Evolutionary conservation across 2,329 filamentous ascomycete genomes (phyloP).

Genomic region (Ascochyta fabae): DNA sequence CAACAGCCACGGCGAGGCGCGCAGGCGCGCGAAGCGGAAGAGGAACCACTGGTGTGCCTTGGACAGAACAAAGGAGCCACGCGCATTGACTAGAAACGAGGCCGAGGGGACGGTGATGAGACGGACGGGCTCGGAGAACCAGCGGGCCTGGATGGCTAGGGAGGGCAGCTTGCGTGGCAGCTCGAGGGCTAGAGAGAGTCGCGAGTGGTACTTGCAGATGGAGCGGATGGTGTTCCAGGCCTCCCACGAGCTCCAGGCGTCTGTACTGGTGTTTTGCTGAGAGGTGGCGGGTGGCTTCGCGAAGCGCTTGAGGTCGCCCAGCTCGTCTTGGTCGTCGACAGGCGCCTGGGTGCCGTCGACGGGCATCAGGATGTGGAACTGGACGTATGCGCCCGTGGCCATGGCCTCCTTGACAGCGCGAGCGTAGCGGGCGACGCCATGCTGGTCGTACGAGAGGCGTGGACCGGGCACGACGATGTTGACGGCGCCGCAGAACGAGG

Average conservation of each 20-base stretch:
- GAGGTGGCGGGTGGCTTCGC: constrained; percentile 46
- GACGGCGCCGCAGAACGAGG: constrained; percentile 89
- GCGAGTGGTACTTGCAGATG: constrained; percentile 81
- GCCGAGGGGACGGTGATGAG: constrained; percentile 60
- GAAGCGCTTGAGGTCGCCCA: constrained; percentile 61
- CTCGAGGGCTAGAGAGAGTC: constrained; percentile 74
- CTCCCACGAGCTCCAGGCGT: constrained; percentile 86
- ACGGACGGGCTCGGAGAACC: constrained; percentile 69
- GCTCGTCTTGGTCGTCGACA: constrained; percentile 61
- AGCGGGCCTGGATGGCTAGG: constrained; percentile 62
- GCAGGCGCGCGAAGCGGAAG: constrained; percentile 63
- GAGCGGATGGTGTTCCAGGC: constrained; percentile 89
- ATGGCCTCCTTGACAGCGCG: constrained; percentile 83
- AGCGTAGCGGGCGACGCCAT: constrained; percentile 74
- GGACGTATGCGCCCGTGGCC: constrained; percentile 74
- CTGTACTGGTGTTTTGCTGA: constrained; percentile 51
- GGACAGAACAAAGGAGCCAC: constrained; percentile 64
- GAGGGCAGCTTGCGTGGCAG: constrained; percentile 66
- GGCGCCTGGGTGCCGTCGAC: constrained; percentile 74
- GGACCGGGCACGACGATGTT: constrained; percentile 86
- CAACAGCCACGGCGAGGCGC: constrained; percentile 65
- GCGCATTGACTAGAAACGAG: constrained; percentile 64
- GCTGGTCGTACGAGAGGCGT: constrained; percentile 64
- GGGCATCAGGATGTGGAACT: constrained; percentile 79
- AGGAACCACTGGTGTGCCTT: constrained; percentile 65